Conservation (phyloP, 495 filamentous ascomycete genomes). For the Daldinia concentrica region DNA sequence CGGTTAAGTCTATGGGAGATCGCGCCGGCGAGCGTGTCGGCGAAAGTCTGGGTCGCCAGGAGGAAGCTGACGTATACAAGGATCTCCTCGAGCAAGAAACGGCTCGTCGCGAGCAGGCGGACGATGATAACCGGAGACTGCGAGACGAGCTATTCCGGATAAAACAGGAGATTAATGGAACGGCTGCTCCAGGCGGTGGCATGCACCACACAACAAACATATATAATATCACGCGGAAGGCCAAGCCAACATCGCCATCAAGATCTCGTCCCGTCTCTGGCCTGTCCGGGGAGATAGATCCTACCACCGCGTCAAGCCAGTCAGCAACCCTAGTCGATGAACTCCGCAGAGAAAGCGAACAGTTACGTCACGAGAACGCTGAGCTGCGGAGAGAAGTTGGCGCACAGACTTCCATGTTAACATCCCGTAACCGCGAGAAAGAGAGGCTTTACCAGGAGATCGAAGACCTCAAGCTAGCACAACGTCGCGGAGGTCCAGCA, state of each 20-base stretch:
- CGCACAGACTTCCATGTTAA: constrained; percentile 97
- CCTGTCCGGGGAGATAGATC: constrained; percentile 63
- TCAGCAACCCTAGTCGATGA: constrained; percentile 74
- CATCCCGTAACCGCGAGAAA: constrained; percentile 92
- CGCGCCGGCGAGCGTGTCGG: constrained; percentile 63
- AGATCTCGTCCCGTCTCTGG: constrained; percentile 72
- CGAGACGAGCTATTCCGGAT: constrained; percentile 84
- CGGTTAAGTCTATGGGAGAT: constrained; percentile 76
- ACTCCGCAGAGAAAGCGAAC: constrained; percentile 69
- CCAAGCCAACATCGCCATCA: constrained; percentile 65
- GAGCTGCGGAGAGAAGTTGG: constrained; percentile 91
- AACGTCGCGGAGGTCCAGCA: constrained; percentile 68
- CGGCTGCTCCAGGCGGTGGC: constrained; percentile 45
- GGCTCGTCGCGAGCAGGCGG: constrained; percentile 85
- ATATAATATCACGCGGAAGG: constrained; percentile 69
- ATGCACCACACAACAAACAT: constrained; percentile 67
- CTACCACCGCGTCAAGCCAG: constrained; percentile 64
- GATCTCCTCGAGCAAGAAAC: constrained; percentile 96
- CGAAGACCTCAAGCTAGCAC: constrained; percentile 89
- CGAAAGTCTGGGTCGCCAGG: constrained; percentile 76
- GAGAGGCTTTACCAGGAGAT: constrained; percentile 96
- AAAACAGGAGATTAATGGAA: constrained; percentile 66
- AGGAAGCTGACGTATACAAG: constrained; percentile 93
- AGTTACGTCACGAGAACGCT: constrained; percentile 90
- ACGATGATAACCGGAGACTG: constrained; percentile 85